phyloP scores from a whole-genome alignment of 2,329 filamentous ascomycete species.

The Trichoderma sp. region DNA sequence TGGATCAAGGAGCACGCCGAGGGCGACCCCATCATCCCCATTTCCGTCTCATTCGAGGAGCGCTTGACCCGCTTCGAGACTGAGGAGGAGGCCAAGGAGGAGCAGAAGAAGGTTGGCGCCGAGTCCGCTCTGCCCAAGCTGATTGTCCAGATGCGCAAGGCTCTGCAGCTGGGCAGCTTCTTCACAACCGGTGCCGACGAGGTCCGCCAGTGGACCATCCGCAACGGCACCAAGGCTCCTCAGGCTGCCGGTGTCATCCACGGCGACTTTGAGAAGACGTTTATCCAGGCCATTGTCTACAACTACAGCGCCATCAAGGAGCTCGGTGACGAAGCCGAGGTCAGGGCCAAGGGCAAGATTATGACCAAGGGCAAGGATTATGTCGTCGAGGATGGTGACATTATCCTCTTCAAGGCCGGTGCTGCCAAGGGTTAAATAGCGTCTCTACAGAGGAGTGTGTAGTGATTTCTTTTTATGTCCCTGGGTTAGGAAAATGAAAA shows the following conservation, averaged over 20 bases:
- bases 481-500: conserved; percentile 20
- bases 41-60: conserved; percentile 92
- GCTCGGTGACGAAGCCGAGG: conserved; percentile 80
- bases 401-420: conserved; percentile 86
- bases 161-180: conserved; percentile 87
- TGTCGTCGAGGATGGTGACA: conserved; percentile 79
- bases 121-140: conserved; percentile 92
- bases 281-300: conserved; percentile 95
- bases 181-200: conserved; percentile 97
- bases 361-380: conserved; percentile 99
- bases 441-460: neutral
- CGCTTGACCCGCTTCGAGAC: conserved; percentile 78
- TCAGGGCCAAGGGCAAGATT: conserved; percentile 93
- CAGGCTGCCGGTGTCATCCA: conserved; percentile 98
- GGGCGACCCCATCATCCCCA: conserved; percentile 87
- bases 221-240: conserved; percentile 95
- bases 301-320: conserved; percentile 83
- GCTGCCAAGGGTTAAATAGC: conserved; percentile 67
- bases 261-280: conserved; percentile 98
- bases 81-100: conserved; percentile 75
- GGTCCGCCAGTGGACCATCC: conserved; percentile 97
- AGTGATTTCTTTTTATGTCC: neutral
- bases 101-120: conserved; percentile 84
- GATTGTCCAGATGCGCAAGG: conserved; percentile 89
- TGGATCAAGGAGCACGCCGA: conserved; percentile 92